phyloP scores from a whole-genome alignment of 495 filamentous ascomycete genomes.

The Pseudoneurospora amorphoporcata region DNA sequence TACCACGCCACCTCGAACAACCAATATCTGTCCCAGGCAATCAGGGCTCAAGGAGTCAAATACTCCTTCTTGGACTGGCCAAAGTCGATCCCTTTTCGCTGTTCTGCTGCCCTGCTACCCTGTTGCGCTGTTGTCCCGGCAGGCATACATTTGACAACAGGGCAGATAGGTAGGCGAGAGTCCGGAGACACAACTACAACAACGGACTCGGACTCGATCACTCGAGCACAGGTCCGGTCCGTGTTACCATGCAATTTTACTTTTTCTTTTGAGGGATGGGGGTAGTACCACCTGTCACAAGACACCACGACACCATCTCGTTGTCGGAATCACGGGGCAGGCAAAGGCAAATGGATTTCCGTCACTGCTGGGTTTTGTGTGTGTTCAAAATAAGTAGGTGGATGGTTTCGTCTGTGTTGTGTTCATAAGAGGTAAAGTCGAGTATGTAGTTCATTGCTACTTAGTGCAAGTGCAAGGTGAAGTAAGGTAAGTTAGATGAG shows the following conservation, averaged over 20 bases:
- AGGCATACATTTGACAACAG: neutral
- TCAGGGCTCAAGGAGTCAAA: no score
- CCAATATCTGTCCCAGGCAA: neutral
- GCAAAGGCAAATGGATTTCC: neutral
- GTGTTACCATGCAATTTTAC: neutral
- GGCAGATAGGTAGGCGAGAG: neutral
- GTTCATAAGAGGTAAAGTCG: neutral
- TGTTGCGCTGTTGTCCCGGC: neutral
- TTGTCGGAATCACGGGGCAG: neutral
- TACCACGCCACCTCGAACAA: neutral
- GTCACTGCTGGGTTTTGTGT: neutral
- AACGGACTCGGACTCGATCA: neutral
- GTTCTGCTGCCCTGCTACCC: no score
- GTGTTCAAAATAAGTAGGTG: neutral
- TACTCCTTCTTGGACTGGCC: no score
- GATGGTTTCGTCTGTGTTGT: neutral
- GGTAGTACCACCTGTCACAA: neutral
- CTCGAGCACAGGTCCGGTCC: neutral
- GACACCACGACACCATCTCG: neutral
- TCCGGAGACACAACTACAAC: neutral
- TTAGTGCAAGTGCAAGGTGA: neutral
- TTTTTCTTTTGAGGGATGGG: neutral
- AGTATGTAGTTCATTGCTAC: neutral
- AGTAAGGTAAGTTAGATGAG: neutral
- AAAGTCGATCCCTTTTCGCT: no score